Evolutionary conservation across 2,329 filamentous ascomycete genomes (phyloP).

Genomic region (Amauroascus verrucosus): DNA sequence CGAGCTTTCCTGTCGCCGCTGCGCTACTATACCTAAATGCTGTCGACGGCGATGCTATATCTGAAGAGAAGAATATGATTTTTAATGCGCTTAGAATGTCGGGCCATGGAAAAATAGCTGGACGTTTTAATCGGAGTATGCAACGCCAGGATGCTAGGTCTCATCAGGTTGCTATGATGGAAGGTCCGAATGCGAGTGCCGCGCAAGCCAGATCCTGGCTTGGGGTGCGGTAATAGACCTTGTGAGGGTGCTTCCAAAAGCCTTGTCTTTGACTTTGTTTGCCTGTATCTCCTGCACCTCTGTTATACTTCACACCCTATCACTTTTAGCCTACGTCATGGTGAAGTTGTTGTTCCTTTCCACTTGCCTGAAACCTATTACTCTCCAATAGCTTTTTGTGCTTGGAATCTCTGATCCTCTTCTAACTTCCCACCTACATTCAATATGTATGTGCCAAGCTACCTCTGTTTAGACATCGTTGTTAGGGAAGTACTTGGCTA

Average conservation of each 20-base stretch:
- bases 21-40: conserved; percentile 7
- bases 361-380: too few species aligned
- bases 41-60: background rate
- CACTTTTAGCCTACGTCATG: too few species aligned
- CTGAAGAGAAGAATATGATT: conserved; percentile 7
- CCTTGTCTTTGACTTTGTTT: background rate
- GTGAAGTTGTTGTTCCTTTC: too few species aligned
- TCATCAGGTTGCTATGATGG: conserved; percentile 6
- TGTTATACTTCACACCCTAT: too few species aligned
- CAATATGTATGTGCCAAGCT: too few species aligned
- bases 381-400: too few species aligned
- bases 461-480: too few species aligned
- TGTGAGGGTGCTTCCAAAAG: background rate
- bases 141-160: background rate
- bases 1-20: conserved; percentile 9
- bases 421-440: too few species aligned
- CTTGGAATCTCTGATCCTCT: too few species aligned
- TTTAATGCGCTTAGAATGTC: conserved; percentile 1
- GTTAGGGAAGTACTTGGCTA: too few species aligned
- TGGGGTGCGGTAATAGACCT: background rate
- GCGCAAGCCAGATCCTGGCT: conserved; percentile 7
- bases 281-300: too few species aligned
- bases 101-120: conserved; percentile 3
- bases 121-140: conserved; percentile 8
- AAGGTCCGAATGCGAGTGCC: background rate